phyloP scores from a whole-genome alignment of 805 yeast species.

The Phaffomyces antillensis region DNA sequence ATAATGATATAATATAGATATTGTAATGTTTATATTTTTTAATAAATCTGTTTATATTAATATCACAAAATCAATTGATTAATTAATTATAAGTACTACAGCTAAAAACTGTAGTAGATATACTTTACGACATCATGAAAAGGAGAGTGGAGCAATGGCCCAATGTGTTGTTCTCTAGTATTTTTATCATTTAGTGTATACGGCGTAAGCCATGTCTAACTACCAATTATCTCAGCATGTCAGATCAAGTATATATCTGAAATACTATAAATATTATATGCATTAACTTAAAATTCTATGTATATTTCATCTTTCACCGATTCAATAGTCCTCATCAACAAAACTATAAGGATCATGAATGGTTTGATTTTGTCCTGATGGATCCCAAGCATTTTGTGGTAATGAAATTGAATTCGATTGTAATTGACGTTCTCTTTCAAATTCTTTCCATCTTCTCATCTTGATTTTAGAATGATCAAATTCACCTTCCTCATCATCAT shows the following conservation, averaged over 20 bases:
- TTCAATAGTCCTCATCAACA: slow-evolving; percentile 7
- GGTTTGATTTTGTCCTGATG: slow-evolving; percentile 10
- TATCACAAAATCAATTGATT: too few species aligned
- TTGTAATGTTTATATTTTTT: too few species aligned
- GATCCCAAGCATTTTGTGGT: slow-evolving; percentile 24
- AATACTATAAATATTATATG: neutral
- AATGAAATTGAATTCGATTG: slow-evolving; percentile 11
- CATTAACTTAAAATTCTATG: neutral
- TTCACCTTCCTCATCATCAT: slow-evolving; percentile 67
- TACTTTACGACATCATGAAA: too few species aligned
- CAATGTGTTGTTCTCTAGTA: too few species aligned
- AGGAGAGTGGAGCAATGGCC: too few species aligned
- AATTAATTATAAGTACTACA: too few species aligned
- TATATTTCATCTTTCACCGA: neutral
- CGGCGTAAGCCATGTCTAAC: too few species aligned
- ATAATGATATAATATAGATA: neutral
- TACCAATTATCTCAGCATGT: too few species aligned
- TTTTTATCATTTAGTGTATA: too few species aligned
- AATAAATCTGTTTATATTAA: too few species aligned
- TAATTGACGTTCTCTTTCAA: slow-evolving; percentile 53
- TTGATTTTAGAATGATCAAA: slow-evolving; percentile 87
- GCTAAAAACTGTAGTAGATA: too few species aligned
- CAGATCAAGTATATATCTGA: neutral
- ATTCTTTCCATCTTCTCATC: slow-evolving; percentile 94
- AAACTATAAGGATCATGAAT: slow-evolving; percentile 5